These are phyloP conservation scores for Naganishia albida DNA, from an alignment of 1,284 basidiomycete species.

Conservation along the genomic window DNA sequence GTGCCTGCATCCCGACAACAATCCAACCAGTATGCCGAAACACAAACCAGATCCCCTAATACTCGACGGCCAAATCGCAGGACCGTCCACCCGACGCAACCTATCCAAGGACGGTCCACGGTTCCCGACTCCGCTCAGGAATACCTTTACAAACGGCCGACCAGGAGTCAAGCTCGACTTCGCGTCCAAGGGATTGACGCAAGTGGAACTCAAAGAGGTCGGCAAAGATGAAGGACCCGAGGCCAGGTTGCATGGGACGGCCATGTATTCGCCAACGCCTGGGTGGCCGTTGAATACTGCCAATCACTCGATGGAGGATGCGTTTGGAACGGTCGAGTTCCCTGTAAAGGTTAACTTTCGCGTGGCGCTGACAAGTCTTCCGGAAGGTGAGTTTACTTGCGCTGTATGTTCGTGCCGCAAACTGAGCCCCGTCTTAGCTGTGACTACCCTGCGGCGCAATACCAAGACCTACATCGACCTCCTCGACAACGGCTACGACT, in stretches of 20 bases:
- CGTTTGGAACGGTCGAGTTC: slow-evolving; percentile 1
- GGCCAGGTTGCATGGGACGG: slow-evolving; percentile 20
- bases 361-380: slow-evolving; percentile 1
- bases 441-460: slow-evolving; percentile 23
- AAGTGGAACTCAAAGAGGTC: slow-evolving; percentile 1
- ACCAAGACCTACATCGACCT: slow-evolving; percentile 12
- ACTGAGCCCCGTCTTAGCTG: background rate
- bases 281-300: slow-evolving; percentile 3
- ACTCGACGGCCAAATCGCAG: too few relatives aligned
- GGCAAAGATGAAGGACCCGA: slow-evolving; percentile 13
- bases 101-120: too few relatives aligned
- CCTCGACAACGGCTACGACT: slow-evolving; percentile 12
- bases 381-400: slow-evolving; percentile 3
- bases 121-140: background rate
- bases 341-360: slow-evolving; percentile 25
- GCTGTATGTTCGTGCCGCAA: background rate
- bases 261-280: background rate
- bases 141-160: background rate
- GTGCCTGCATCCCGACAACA: too few relatives aligned
- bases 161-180: slow-evolving; percentile 8
- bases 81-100: too few relatives aligned
- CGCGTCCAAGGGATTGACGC: slow-evolving; percentile 20
- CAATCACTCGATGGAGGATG: too few relatives aligned
- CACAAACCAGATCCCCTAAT: too few relatives aligned
- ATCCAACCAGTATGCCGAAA: too few relatives aligned